These are phyloP conservation scores for Sergeia podlipaevii DNA, from an alignment of 208 protist species.

Conservation along the genomic window DNA sequence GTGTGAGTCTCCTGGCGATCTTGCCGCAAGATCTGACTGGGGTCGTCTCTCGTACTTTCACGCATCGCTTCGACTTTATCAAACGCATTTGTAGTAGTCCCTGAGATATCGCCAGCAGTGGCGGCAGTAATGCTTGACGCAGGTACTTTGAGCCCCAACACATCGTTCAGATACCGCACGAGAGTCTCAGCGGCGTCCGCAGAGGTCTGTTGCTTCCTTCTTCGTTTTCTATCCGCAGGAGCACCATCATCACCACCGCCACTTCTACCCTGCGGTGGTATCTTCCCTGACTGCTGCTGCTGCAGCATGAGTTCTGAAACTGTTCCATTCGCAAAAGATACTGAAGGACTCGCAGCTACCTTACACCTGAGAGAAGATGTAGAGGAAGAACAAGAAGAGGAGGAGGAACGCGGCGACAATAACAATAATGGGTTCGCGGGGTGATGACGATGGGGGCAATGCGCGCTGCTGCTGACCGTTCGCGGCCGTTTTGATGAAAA, in stretches of 20 bases:
- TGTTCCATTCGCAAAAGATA: too few relatives aligned
- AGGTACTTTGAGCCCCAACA: background rate
- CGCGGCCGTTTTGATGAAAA: too few relatives aligned
- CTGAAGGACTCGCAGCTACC: too few relatives aligned
- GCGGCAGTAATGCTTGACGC: background rate
- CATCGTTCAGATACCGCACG: constrained; percentile 11
- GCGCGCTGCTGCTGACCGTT: background rate
- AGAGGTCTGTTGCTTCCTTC: constrained; percentile 5
- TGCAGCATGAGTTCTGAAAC: background rate
- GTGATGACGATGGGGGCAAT: too few relatives aligned
- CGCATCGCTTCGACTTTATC: background rate
- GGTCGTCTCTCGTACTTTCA: background rate
- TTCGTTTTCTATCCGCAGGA: background rate
- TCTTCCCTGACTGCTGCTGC: constrained; percentile 1
- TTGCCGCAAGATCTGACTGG: background rate
- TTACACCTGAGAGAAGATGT: too few relatives aligned
- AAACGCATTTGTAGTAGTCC: background rate
- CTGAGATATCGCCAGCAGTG: too few relatives aligned
- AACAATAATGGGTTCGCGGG: background rate
- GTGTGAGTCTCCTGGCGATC: background rate
- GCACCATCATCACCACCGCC: too few relatives aligned
- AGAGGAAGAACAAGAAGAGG: too few relatives aligned
- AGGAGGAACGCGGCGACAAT: background rate
- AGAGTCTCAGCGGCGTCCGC: constrained; percentile 10
- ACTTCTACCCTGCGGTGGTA: too few relatives aligned